A percentile compares a stretch with the other conserved stretches of the same genome.
phyloP scores from a whole-genome alignment of 2,329 filamentous ascomycete genomes.

The Aspergillus persii region DNA sequence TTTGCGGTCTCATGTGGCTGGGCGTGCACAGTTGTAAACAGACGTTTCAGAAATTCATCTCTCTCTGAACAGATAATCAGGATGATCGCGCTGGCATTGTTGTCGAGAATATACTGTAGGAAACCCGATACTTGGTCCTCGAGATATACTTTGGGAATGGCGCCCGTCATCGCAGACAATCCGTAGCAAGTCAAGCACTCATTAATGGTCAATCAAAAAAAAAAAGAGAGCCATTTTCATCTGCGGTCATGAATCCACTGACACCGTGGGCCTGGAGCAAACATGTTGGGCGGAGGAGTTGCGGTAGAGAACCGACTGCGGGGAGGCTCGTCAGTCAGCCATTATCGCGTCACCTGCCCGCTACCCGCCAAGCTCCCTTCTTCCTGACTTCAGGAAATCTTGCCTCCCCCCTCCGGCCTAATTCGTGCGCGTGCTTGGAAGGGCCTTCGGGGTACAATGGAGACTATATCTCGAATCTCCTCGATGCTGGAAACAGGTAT shows the following conservation, averaged over 20 bases:
- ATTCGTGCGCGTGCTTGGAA: not conserved
- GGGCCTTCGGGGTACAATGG: constrained; percentile 59
- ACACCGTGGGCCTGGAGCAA: not conserved
- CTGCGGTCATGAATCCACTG: not conserved
- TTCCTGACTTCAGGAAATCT: constrained; percentile 6
- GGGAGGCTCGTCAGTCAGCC: not conserved
- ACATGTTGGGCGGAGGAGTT: not conserved
- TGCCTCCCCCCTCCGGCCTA: not conserved
- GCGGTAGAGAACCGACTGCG: not conserved
- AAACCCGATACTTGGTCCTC: constrained; percentile 55
- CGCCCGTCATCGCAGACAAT: constrained; percentile 11
- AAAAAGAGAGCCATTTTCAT: not conserved
- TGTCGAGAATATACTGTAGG: constrained; percentile 61
- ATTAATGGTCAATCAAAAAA: not conserved
- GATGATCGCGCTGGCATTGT: constrained; percentile 58
- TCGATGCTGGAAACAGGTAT: constrained; percentile 90
- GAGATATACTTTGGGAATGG: constrained; percentile 37
- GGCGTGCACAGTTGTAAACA: constrained; percentile 50
- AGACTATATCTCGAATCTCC: constrained; percentile 92
- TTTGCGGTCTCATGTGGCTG: constrained; percentile 15
- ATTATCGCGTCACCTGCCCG: constrained; percentile 8
- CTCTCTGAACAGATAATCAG: constrained; percentile 69
- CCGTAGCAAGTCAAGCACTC: not conserved
- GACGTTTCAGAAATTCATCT: constrained; percentile 61
- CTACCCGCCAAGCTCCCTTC: constrained; percentile 10